Evolutionary conservation across 2,329 filamentous ascomycete genomes (phyloP), one percentile per base, ranked within the genome.

Genomic region (Dendryphion nanum): DNA sequence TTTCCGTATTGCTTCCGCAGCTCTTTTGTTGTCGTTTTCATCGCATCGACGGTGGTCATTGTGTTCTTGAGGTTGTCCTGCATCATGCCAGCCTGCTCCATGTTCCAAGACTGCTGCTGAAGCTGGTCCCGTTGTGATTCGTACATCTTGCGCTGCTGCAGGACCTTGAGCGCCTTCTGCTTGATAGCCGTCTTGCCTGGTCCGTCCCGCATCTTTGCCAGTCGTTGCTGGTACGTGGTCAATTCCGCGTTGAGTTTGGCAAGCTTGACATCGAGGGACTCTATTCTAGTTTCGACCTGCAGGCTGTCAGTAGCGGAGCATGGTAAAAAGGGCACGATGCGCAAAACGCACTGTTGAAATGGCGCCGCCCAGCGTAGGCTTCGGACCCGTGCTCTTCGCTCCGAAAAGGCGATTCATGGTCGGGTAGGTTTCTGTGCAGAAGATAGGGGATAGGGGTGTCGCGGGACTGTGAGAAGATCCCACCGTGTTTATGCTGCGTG

Each of bases 61-160:
- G 93, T 91, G 68, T 97, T 97, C 68, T 94, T 93, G 37, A 98
- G 79, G 63, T 97, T 97, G 71, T 97, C 91, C 72, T 95, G 89
- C 91, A 97, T 96, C 78, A 90, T 94, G 64, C 86, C 86, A 3
- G 91, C 90, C 70, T 96, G 90, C 72, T 97, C 90, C 90, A 98
- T 96, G 72, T 97, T 97, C 90, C 90, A 97, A 16, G 88, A 88
- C 71, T 98, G 93, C 50, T 85, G 79, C 70, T 95, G 86, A 37
- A 97, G 82, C 70, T 97, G 90, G 59, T 96, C 89, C 50, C 91
- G 88, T 69, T 96, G 89, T 3, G 81, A 77, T 70, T 98, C 93
- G 80, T 95, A 95, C 69, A 90, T 85, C 65, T 95, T 95, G 53
- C 91, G 85, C 42, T 89, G 86, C 71, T 95, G 89, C 2, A 97